A percentile compares a stretch with the other conserved stretches of the same genome.
Evolutionary conservation across 2,329 filamentous ascomycete species (phyloP).

Genomic region (Emergomyces orientalis): DNA sequence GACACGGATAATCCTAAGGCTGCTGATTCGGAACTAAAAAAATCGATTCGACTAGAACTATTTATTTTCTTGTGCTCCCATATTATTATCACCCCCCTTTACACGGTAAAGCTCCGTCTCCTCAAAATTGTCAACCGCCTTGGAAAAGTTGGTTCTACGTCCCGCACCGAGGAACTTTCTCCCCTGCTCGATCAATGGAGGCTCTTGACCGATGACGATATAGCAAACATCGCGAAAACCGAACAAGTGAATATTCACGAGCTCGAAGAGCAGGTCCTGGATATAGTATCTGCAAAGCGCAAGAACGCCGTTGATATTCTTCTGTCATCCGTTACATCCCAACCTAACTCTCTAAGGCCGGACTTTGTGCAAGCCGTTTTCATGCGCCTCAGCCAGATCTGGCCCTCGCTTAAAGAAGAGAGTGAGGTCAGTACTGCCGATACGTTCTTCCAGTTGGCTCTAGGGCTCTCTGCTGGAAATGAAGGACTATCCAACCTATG

Average conservation of each 20-base stretch:
- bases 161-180: slow-evolving; percentile 66
- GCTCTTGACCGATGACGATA: slow-evolving; percentile 44
- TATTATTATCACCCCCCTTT: slow-evolving; percentile 56
- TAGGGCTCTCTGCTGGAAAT: slow-evolving; percentile 23
- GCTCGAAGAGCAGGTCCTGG: slow-evolving; percentile 46
- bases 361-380: slow-evolving; percentile 59
- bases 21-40: slow-evolving; percentile 46
- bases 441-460: slow-evolving; percentile 34
- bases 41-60: slow-evolving; percentile 55
- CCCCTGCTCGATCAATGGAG: slow-evolving; percentile 65
- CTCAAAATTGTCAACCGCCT: slow-evolving; percentile 63
- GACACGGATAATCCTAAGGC: slow-evolving; percentile 31
- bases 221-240: slow-evolving; percentile 40
- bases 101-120: slow-evolving; percentile 60
- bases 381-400: slow-evolving; percentile 59
- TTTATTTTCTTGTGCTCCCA: slow-evolving; percentile 68
- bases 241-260: slow-evolving; percentile 42
- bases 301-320: slow-evolving; percentile 49
- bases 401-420: slow-evolving; percentile 44
- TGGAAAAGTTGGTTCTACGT: slow-evolving; percentile 61
- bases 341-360: slow-evolving; percentile 36
- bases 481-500: slow-evolving; percentile 25
- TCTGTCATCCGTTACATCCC: slow-evolving; percentile 41
- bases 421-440: slow-evolving; percentile 30
- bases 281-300: slow-evolving; percentile 47